Evolutionary conservation across 495 filamentous ascomycete genomes (phyloP).

Genomic region (Niebla homalea): DNA sequence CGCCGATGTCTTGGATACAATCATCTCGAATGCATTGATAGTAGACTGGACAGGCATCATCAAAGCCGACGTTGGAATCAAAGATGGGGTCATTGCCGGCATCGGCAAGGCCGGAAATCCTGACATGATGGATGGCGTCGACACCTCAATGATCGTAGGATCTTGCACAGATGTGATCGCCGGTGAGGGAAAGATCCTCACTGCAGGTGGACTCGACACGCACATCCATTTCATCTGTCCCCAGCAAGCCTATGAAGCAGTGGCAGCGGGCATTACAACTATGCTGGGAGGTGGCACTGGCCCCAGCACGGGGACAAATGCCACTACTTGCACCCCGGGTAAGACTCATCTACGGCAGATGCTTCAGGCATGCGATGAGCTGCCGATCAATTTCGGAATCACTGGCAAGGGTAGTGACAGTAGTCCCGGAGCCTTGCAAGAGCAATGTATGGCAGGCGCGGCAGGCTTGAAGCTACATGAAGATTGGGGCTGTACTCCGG

Average conservation of each 20-base stretch:
- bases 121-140: conserved; percentile 87
- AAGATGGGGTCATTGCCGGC: conserved; percentile 72
- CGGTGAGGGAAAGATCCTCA: conserved; percentile 84
- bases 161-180: conserved; percentile 93
- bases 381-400: conserved; percentile 89
- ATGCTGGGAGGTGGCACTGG: conserved; percentile 89
- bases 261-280: conserved; percentile 82
- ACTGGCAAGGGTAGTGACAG: conserved; percentile 96
- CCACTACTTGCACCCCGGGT: conserved; percentile 90
- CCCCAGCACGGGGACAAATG: conserved; percentile 89
- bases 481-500: conserved; percentile 90
- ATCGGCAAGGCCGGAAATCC: conserved; percentile 97
- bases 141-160: conserved; percentile 67
- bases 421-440: conserved; percentile 52
- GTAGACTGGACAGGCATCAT: conserved; percentile 88
- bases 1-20: conserved; percentile 63
- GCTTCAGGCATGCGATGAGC: conserved; percentile 73
- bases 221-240: conserved; percentile 98
- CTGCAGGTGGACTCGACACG: conserved; percentile 80
- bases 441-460: conserved; percentile 74
- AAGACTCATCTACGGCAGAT: conserved; percentile 77
- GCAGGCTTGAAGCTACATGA: conserved; percentile 93
- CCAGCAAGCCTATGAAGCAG: conserved; percentile 77
- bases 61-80: conserved; percentile 96
- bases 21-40: conserved; percentile 86